phyloP scores from a whole-genome alignment of 176 grass and related monocot genomes.

The Avena insularis region DNA sequence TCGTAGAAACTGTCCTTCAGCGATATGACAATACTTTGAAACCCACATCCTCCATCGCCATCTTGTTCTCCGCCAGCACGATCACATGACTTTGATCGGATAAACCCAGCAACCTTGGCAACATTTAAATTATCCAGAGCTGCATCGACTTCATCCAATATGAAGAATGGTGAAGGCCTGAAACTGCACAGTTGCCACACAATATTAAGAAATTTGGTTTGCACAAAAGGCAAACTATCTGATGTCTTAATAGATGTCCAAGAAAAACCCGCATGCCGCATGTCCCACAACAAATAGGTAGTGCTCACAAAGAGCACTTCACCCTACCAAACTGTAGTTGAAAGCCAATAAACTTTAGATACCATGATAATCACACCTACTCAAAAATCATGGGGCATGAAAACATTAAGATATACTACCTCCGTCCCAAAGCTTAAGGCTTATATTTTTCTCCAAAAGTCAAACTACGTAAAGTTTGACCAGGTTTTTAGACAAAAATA shows the following conservation, averaged over 20 bases:
- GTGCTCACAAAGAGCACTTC: background rate
- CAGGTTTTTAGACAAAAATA: no score
- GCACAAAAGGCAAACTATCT: slow-evolving; percentile 18
- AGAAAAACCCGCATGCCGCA: background rate
- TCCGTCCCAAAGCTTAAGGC: no score
- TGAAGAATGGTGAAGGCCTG: slow-evolving; percentile 97
- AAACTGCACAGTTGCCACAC: slow-evolving; percentile 61
- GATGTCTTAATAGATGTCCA: background rate
- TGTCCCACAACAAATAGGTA: background rate
- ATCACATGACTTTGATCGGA: slow-evolving; percentile 92
- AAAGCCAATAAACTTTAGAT: slow-evolving; percentile 16
- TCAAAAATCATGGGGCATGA: background rate
- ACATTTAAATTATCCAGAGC: slow-evolving; percentile 99
- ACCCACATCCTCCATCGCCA: slow-evolving; percentile 69
- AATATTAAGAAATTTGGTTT: slow-evolving; percentile 14
- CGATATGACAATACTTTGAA: slow-evolving; percentile 98
- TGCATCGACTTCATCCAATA: slow-evolving; percentile 98
- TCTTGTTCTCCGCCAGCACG: slow-evolving; percentile 51
- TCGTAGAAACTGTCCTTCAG: slow-evolving; percentile 99
- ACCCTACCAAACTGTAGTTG: slow-evolving; percentile 5
- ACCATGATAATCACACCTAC: background rate
- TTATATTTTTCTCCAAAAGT: no score
- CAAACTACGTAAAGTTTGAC: no score
- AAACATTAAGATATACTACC: slow-evolving; percentile 30
- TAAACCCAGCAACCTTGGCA: slow-evolving; percentile 95